phyloP scores from a whole-genome alignment of 2,329 filamentous ascomycete species.

The Biscogniauxia mediterranea region DNA sequence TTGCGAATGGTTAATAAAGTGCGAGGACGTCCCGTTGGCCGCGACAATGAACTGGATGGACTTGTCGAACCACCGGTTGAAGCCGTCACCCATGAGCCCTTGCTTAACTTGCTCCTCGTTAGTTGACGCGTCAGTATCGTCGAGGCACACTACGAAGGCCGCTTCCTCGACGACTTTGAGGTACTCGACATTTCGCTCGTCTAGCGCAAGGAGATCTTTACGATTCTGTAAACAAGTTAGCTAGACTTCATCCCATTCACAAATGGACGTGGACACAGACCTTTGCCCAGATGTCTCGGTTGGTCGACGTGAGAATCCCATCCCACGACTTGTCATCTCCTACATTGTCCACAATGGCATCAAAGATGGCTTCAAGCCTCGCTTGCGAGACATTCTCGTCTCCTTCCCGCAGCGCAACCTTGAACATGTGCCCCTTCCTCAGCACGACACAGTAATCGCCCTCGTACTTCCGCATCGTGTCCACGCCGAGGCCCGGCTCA shows the following conservation, averaged over 20 bases:
- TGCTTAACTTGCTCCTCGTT: conserved; percentile 3
- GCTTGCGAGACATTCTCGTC: conserved; percentile 7
- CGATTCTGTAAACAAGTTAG: conserved; percentile 3
- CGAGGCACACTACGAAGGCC: conserved; percentile 11
- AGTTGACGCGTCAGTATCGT: conserved; percentile 1
- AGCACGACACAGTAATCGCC: conserved; percentile 6
- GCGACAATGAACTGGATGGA: neutral
- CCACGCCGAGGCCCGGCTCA: conserved; percentile 7
- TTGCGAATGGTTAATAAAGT: neutral
- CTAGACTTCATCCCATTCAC: too few relatives aligned
- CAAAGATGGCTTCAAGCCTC: neutral
- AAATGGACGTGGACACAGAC: neutral
- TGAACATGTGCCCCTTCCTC: conserved; percentile 10
- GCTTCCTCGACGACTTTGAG: conserved; percentile 11
- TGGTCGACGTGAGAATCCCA: neutral
- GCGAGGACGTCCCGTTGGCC: neutral
- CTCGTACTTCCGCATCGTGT: conserved; percentile 7
- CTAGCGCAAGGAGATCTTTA: conserved; percentile 2
- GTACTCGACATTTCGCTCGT: conserved; percentile 6
- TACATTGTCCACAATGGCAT: neutral
- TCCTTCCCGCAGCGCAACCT: conserved; percentile 7
- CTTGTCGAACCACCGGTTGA: conserved; percentile 16
- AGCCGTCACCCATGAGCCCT: conserved; percentile 6
- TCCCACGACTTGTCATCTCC: neutral
- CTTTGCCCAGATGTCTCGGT: neutral